Conservation (phyloP, 768 basidiomycete species). For the Baorangia bicolor region DNA sequence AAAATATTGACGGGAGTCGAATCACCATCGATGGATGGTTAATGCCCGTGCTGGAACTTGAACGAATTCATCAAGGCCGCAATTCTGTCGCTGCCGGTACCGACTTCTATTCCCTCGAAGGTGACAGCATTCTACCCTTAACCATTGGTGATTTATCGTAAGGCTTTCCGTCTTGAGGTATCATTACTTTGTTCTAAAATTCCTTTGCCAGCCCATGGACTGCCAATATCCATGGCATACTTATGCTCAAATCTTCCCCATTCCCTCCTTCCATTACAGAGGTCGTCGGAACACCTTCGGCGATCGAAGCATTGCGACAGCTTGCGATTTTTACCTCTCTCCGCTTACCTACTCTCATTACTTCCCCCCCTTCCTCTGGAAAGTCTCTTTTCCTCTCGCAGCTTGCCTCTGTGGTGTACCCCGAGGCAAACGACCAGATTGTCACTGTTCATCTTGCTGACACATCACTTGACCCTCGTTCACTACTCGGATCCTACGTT, state of each 20-base stretch:
- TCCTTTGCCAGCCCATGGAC: constrained; percentile 48
- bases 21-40: constrained; percentile 76
- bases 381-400: constrained; percentile 80
- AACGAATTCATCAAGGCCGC: constrained; percentile 55
- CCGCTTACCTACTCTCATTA: constrained; percentile 76
- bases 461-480: constrained; percentile 91
- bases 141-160: constrained; percentile 56
- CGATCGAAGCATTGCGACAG: constrained; percentile 53
- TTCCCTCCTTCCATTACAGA: constrained; percentile 27
- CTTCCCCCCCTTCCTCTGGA: constrained; percentile 85
- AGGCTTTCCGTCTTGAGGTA: constrained; percentile 10
- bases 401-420: constrained; percentile 65
- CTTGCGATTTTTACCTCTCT: constrained; percentile 66
- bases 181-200: constrained; percentile 13
- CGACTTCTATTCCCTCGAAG: constrained; percentile 47
- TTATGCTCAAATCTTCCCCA: constrained; percentile 53
- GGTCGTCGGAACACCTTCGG: constrained; percentile 65
- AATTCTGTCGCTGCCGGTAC: constrained; percentile 42
- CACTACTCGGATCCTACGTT: constrained; percentile 88
- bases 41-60: constrained; percentile 66
- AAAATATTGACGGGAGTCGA: constrained; percentile 44
- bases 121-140: constrained; percentile 35
- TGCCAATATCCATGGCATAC: constrained; percentile 62
- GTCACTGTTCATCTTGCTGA: constrained; percentile 91
- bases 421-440: constrained; percentile 61